These are phyloP conservation scores for Leccinellum luteum DNA, from an alignment of 768 basidiomycete genomes.

Conservation along the genomic window DNA sequence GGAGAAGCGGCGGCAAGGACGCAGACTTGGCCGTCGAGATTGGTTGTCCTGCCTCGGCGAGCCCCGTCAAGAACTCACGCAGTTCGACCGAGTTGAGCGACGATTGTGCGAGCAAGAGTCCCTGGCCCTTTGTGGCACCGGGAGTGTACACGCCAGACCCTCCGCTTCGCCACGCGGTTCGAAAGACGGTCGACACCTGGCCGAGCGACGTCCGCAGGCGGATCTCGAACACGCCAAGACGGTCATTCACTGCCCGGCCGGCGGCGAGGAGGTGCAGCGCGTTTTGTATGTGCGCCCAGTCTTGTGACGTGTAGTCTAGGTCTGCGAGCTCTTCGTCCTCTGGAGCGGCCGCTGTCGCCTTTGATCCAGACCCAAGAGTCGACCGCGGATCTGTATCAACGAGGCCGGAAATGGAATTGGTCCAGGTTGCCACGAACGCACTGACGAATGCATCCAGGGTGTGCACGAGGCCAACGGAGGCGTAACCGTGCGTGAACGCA, in stretches of 20 bases:
- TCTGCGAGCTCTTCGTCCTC: conserved; percentile 66
- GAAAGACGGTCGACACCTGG: conserved; percentile 60
- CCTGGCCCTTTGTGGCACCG: conserved; percentile 61
- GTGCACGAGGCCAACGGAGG: conserved; percentile 65
- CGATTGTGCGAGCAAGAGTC: conserved; percentile 78
- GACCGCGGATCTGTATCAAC: conserved; percentile 29
- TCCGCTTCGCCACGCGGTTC: conserved; percentile 48
- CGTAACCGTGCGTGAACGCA: conserved; percentile 89
- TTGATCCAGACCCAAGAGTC: conserved; percentile 28
- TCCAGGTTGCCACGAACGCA: conserved; percentile 67
- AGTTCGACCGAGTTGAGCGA: conserved; percentile 80
- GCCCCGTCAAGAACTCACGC: conserved; percentile 33
- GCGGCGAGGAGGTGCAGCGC: conserved; percentile 82
- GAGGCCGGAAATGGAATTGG: conserved; percentile 46
- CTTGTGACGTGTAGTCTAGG: conserved; percentile 83
- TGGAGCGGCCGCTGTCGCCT: conserved; percentile 23
- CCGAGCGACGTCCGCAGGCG: conserved; percentile 59
- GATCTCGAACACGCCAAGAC: conserved; percentile 64
- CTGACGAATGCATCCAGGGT: conserved; percentile 72
- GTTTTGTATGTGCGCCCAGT: conserved; percentile 86
- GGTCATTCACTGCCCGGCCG: conserved; percentile 68
- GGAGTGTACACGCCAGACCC: conserved; percentile 54
- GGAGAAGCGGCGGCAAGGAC: conserved; percentile 40
- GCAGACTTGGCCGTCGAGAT: conserved; percentile 1
- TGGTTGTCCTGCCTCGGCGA: conserved; percentile 8